Evolutionary conservation across 2,329 filamentous ascomycete genomes (phyloP).

Genomic region (Xylaria digitata): DNA sequence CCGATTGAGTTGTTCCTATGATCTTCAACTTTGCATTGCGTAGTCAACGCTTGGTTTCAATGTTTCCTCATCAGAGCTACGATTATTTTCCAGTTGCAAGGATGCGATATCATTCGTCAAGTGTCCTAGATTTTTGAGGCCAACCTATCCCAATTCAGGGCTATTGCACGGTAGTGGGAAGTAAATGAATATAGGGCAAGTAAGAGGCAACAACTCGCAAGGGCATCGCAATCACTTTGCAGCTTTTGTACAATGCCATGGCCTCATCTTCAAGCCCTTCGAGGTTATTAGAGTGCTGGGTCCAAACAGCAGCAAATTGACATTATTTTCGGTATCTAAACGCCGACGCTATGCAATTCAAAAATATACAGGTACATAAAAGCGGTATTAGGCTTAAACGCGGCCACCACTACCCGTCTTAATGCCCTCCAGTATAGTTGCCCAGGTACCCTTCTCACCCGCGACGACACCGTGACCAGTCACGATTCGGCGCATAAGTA

Average conservation of each 20-base stretch:
- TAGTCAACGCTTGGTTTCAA: too few relatives aligned
- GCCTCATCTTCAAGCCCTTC: neutral
- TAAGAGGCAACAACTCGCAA: neutral
- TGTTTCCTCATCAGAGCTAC: neutral
- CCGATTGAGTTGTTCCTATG: neutral
- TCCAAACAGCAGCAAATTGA: neutral
- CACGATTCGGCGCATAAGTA: conserved; percentile 78
- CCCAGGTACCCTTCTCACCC: conserved; percentile 61
- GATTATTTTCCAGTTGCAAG: neutral
- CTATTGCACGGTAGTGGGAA: too few relatives aligned
- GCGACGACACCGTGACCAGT: conserved; percentile 67
- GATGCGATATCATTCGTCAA: neutral
- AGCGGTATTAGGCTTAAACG: conserved; percentile 33
- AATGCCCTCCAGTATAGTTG: conserved; percentile 63
- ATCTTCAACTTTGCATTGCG: too few relatives aligned
- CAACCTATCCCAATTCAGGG: too few relatives aligned
- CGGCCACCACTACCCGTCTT: conserved; percentile 57
- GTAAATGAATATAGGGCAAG: neutral
- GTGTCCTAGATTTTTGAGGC: neutral
- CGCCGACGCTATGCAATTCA: conserved; percentile 49
- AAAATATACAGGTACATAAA: conserved; percentile 13
- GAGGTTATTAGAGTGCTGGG: neutral
- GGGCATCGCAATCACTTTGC: neutral
- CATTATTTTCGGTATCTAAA: conserved; percentile 37
- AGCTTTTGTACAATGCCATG: conserved; percentile 11